Evolutionary conservation across 441 rosid species (phyloP).

Genomic region (Arabidopsis lyrata): DNA sequence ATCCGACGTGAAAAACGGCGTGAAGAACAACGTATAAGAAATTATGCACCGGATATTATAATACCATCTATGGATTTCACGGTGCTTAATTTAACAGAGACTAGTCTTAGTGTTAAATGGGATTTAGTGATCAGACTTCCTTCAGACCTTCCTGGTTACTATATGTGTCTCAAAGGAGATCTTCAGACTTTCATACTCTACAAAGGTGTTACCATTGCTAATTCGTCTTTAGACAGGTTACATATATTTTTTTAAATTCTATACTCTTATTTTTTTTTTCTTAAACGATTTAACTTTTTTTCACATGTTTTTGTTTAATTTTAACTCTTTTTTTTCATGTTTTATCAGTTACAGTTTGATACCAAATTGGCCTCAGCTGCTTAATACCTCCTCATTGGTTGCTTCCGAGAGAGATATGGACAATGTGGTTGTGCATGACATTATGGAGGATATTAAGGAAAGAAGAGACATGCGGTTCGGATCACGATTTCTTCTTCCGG

Average conservation of each 20-base stretch:
- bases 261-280: no score
- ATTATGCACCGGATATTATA: not conserved
- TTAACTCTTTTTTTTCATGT: not conserved
- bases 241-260: not conserved
- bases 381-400: not conserved
- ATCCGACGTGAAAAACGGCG: no score
- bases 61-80: slow-evolving; percentile 1
- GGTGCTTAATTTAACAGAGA: not conserved
- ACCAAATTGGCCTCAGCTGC: not conserved
- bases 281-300: not conserved
- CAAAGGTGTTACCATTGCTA: not conserved
- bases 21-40: not conserved
- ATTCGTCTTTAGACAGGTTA: not conserved
- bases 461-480: slow-evolving; percentile 2
- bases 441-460: not conserved
- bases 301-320: not conserved
- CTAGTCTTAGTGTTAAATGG: not conserved
- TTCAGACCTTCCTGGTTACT: not conserved
- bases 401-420: slow-evolving; percentile 20
- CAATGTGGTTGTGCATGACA: not conserved
- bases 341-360: not conserved
- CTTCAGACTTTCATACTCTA: not conserved
- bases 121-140: not conserved
- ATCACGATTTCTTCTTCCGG: not conserved
- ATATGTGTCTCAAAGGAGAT: not conserved